Percentiles rank a stretch among this genome's conserved stretches.
Evolutionary conservation across 768 basidiomycete genomes (phyloP).

Genomic region (Hericium coralloides): DNA sequence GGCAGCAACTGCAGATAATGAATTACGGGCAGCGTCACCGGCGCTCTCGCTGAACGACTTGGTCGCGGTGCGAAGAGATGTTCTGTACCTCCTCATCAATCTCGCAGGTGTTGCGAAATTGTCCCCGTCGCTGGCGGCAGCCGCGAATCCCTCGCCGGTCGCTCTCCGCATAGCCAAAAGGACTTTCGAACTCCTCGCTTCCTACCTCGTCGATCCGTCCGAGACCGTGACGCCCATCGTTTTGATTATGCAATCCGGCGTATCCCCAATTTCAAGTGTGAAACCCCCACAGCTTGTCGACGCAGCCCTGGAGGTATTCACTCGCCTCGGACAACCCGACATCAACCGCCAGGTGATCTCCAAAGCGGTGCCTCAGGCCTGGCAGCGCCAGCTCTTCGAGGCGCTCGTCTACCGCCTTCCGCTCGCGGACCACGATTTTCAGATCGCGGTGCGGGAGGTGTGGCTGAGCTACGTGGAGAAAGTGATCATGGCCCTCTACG

Average conservation of each 20-base stretch:
- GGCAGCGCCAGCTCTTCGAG: constrained; percentile 55
- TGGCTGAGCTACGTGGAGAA: constrained; percentile 82
- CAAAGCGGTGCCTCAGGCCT: constrained; percentile 44
- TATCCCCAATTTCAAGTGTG: constrained; percentile 28
- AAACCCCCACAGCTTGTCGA: constrained; percentile 60
- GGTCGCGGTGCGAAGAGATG: constrained; percentile 68
- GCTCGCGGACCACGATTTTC: constrained; percentile 64
- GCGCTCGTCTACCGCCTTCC: constrained; percentile 81
- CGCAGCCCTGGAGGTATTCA: constrained; percentile 76
- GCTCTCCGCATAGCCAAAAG: constrained; percentile 40
- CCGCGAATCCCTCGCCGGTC: constrained; percentile 28
- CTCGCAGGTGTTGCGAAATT: constrained; percentile 47
- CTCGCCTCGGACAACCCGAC: constrained; percentile 70
- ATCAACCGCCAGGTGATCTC: constrained; percentile 68
- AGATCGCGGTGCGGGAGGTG: constrained; percentile 48
- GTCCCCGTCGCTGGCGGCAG: constrained; percentile 27
- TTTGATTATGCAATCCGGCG: constrained; percentile 44
- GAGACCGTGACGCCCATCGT: constrained; percentile 58
- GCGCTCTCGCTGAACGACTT: constrained; percentile 65
- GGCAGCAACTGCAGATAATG: constrained; percentile 16
- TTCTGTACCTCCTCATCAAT: constrained; percentile 57
- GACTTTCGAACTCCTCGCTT: constrained; percentile 58
- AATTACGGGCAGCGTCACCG: constrained; percentile 37
- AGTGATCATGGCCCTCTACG: constrained; percentile 74
- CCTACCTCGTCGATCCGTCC: constrained; percentile 63